Evolutionary conservation across 2,329 filamentous ascomycete genomes (phyloP).

Genomic region (Allantophomopsis lycopodina): DNA sequence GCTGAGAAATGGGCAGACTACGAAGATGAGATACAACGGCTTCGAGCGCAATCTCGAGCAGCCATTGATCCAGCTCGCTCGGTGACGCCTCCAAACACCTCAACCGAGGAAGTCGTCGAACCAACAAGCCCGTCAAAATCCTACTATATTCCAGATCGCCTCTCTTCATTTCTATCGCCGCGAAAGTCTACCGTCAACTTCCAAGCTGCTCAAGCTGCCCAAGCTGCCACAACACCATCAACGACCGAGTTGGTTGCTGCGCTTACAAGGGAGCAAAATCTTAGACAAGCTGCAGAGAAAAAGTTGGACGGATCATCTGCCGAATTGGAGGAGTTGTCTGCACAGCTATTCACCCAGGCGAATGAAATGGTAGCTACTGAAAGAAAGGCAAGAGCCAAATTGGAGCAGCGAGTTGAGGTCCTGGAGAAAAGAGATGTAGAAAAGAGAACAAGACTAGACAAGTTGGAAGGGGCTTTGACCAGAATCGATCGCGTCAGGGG

Average conservation of each 20-base stretch:
- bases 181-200: conserved; percentile 32
- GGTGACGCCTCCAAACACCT: conserved; percentile 14
- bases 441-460: conserved; percentile 54
- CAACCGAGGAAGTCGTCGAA: conserved; percentile 2
- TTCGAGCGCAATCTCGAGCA: conserved; percentile 29
- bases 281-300: conserved; percentile 56
- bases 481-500: conserved; percentile 58
- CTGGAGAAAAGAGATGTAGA: conserved; percentile 59
- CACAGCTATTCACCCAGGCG: conserved; percentile 64
- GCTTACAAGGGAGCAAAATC: conserved; percentile 49
- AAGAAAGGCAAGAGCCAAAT: conserved; percentile 51
- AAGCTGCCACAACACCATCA: conserved; percentile 10
- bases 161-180: conserved; percentile 31
- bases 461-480: conserved; percentile 55
- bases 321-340: conserved; percentile 70
- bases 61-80: conserved; percentile 25
- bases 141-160: conserved; percentile 16
- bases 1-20: conserved; percentile 62
- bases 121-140: conserved; percentile 8
- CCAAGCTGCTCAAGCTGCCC: conserved; percentile 6
- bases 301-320: conserved; percentile 50
- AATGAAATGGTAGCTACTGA: conserved; percentile 81
- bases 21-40: conserved; percentile 58
- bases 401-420: conserved; percentile 56
- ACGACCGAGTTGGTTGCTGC: conserved; percentile 43